These are phyloP conservation scores for Begonia loranthoides DNA, from an alignment of 306 rosid genomes.

Conservation along the genomic window DNA sequence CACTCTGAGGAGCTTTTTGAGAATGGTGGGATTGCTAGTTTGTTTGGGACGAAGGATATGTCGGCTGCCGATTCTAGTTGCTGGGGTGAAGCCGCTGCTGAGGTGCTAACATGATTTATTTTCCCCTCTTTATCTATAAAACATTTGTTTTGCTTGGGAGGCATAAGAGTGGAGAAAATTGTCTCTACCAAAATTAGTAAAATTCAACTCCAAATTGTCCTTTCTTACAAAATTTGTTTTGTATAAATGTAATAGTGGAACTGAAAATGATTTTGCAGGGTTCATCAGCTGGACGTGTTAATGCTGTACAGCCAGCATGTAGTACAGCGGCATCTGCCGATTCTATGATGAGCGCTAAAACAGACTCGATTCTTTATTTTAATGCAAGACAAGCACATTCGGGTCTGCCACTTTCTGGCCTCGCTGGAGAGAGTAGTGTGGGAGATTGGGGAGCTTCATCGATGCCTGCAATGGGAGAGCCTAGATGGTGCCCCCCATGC, in stretches of 20 bases:
- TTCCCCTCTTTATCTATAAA: background rate
- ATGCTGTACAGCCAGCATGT: constrained; percentile 47
- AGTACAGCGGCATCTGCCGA: constrained; percentile 80
- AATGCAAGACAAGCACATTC: constrained; percentile 46
- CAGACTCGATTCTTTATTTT: constrained; percentile 57
- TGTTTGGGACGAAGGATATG: constrained; percentile 55
- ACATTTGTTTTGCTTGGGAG: background rate
- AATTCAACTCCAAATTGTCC: background rate
- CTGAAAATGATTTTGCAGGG: constrained; percentile 32
- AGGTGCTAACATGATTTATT: constrained; percentile 31
- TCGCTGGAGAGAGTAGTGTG: constrained; percentile 44
- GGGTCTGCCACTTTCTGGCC: constrained; percentile 69
- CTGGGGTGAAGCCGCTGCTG: constrained; percentile 58
- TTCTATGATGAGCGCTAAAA: constrained; percentile 61
- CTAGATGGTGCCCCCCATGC: constrained; percentile 82
- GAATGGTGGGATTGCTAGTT: constrained; percentile 80
- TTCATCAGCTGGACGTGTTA: constrained; percentile 33
- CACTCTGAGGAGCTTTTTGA: constrained; percentile 79
- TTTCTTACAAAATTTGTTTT: background rate
- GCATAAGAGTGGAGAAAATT: background rate
- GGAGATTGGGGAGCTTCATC: constrained; percentile 81
- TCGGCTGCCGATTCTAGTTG: constrained; percentile 56
- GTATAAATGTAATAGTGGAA: constrained; percentile 1
- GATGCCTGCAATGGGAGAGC: constrained; percentile 75
- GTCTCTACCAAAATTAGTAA: background rate